phyloP scores from a whole-genome alignment of 2,329 filamentous ascomycete species.

The Neofusicoccum sp. region DNA sequence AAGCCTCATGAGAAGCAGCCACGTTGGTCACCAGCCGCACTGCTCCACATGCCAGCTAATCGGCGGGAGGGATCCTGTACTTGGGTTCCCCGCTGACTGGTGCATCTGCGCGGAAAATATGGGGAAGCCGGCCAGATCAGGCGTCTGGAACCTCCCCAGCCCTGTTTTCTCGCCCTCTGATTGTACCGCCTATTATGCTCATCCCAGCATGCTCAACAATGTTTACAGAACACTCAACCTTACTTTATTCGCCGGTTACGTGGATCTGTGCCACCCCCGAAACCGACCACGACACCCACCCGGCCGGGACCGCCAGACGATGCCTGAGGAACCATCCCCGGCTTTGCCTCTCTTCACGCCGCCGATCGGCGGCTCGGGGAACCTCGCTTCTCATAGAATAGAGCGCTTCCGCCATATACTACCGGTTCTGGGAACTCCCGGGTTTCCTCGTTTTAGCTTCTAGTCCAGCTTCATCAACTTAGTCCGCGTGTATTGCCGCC shows the following conservation, averaged over 20 bases:
- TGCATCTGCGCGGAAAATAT: background rate
- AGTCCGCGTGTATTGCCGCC: background rate
- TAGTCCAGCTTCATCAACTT: background rate
- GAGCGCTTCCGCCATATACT: background rate
- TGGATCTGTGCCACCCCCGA: background rate
- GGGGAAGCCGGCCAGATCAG: slow-evolving; percentile 8
- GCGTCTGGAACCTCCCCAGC: background rate
- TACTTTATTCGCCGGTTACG: background rate
- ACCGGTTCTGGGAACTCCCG: background rate
- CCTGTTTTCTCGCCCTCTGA: background rate
- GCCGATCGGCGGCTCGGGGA: background rate
- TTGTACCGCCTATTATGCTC: background rate
- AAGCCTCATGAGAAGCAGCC: slow-evolving; percentile 4
- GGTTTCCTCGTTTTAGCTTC: background rate
- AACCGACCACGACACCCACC: background rate
- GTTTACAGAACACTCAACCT: background rate
- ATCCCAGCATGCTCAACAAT: background rate
- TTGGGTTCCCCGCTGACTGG: background rate
- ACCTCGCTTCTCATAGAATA: background rate
- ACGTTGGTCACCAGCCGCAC: slow-evolving; percentile 4
- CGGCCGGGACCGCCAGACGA: background rate
- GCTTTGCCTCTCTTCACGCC: background rate
- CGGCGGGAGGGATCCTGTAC: background rate
- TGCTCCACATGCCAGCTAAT: slow-evolving; percentile 16
- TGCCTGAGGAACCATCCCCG: background rate